Evolutionary conservation across 768 basidiomycete genomes (phyloP).

Genomic region (Pleurotus salmoneostramineus): DNA sequence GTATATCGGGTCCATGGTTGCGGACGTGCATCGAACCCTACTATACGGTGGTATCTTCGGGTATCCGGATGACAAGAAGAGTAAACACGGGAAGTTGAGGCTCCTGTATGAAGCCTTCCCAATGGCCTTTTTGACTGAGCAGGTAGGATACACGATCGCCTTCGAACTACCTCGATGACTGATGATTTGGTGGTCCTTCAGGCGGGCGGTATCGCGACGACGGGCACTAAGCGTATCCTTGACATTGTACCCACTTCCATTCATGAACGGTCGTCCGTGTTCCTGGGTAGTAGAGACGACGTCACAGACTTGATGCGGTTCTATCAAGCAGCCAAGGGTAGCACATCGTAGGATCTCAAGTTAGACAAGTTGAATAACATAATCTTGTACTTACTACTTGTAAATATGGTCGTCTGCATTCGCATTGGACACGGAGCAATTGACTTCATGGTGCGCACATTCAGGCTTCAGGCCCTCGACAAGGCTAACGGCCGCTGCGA

Average conservation of each 20-base stretch:
- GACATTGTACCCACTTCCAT: conserved; percentile 85
- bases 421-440: too few species aligned
- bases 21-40: conserved; percentile 94
- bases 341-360: neutral
- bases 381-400: too few species aligned
- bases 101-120: conserved; percentile 97
- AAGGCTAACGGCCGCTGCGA: too few species aligned
- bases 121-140: conserved; percentile 95
- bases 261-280: conserved; percentile 91
- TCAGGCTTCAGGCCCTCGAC: too few species aligned
- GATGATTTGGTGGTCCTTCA: too few species aligned
- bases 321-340: conserved; percentile 47
- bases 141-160: too few species aligned
- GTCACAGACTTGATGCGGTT: conserved; percentile 87
- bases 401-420: too few species aligned
- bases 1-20: conserved; percentile 99
- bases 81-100: conserved; percentile 91
- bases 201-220: conserved; percentile 96
- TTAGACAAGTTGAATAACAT: too few species aligned
- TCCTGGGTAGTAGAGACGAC: conserved; percentile 91
- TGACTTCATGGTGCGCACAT: too few species aligned
- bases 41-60: conserved; percentile 99
- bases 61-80: conserved; percentile 98
- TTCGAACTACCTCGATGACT: too few species aligned
- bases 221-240: conserved; percentile 86